Conservation (phyloP, 495 filamentous ascomycete genomes). For the Neurospora sp. region DNA sequence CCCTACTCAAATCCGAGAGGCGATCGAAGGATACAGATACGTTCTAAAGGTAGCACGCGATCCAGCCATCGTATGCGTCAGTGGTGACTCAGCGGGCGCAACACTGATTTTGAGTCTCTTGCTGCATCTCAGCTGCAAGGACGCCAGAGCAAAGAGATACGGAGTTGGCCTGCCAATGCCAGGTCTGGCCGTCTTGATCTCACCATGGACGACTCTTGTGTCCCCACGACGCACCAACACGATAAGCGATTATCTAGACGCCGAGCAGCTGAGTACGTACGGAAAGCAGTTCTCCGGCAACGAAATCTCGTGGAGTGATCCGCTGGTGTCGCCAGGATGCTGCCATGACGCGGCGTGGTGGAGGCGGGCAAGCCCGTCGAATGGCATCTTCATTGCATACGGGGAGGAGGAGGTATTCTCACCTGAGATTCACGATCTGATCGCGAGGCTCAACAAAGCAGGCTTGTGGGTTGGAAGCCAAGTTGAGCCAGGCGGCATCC, state of each 20-base stretch:
- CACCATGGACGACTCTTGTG: constrained; percentile 51
- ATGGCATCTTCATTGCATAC: constrained; percentile 53
- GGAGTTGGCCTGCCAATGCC: constrained; percentile 25
- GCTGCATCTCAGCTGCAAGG: constrained; percentile 40
- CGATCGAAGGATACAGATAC: constrained; percentile 54
- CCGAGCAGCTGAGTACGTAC: constrained; percentile 46
- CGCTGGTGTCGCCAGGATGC: constrained; percentile 54
- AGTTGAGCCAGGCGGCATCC: constrained; percentile 53
- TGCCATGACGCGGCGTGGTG: constrained; percentile 56
- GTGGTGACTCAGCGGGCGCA: constrained; percentile 67
- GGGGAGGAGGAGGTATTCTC: constrained; percentile 65
- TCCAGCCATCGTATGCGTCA: constrained; percentile 48
- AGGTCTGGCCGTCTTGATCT: constrained; percentile 45
- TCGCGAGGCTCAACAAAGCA: constrained; percentile 37
- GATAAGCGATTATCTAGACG: constrained; percentile 51
- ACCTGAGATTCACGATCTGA: constrained; percentile 47
- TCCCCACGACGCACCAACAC: constrained; percentile 47
- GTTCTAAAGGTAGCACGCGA: constrained; percentile 45
- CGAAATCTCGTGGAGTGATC: constrained; percentile 35
- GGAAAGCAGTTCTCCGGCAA: constrained; percentile 52
- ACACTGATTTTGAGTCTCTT: constrained; percentile 58
- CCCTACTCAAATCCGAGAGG: constrained; percentile 58
- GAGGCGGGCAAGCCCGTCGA: constrained; percentile 45
- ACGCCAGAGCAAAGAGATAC: constrained; percentile 14
- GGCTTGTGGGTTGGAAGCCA: constrained; percentile 35